Conservation (phyloP, 75 land plant genomes). For the Pinus albicaulis region DNA sequence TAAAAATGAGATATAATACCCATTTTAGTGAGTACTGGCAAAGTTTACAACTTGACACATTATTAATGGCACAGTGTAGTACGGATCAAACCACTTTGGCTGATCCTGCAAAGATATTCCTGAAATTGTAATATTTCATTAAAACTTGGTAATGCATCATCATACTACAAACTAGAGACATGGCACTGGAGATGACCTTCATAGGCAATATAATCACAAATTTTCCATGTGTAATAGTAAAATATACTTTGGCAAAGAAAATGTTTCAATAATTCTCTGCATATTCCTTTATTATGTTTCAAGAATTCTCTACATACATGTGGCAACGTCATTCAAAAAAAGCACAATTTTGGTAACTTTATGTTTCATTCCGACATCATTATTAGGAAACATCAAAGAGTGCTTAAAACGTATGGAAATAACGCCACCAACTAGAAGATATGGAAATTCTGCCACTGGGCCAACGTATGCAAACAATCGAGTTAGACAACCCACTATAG, state of each 20-base stretch:
- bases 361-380: background rate
- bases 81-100: slow-evolving; percentile 28
- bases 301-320: slow-evolving; percentile 14
- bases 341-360: slow-evolving; percentile 28
- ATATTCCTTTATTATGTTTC: background rate
- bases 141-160: background rate
- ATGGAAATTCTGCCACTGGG: background rate
- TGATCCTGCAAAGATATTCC: slow-evolving; percentile 31
- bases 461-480: too few relatives aligned
- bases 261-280: background rate
- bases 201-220: background rate
- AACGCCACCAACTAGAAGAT: too few relatives aligned
- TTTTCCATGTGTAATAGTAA: background rate
- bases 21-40: too few relatives aligned
- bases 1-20: too few relatives aligned
- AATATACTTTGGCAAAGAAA: background rate
- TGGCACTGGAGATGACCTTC: background rate
- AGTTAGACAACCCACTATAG: too few relatives aligned
- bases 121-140: slow-evolving; percentile 1
- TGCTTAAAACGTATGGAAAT: background rate
- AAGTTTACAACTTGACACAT: too few relatives aligned
- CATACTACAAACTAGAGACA: background rate
- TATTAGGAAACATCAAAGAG: background rate
- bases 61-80: slow-evolving; percentile 15
- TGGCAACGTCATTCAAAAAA: slow-evolving; percentile 30